Evolutionary conservation across 768 basidiomycete species (phyloP).

Genomic region (Auricularia heimuer): DNA sequence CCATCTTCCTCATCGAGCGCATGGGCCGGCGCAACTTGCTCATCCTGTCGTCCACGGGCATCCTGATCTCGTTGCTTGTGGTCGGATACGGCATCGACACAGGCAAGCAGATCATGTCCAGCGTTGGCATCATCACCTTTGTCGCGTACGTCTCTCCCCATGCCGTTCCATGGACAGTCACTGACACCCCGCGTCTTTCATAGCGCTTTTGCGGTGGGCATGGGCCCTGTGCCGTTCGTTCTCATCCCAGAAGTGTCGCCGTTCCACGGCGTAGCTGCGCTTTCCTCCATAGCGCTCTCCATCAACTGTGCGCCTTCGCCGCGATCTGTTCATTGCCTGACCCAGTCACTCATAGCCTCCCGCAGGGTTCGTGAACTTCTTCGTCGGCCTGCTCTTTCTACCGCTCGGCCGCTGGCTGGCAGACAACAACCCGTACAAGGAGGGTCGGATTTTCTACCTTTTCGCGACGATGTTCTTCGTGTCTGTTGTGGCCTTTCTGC

Average conservation of each 20-base stretch:
- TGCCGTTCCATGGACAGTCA: neutral
- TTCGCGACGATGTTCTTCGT: slow-evolving; percentile 51
- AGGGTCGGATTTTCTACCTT: slow-evolving; percentile 84
- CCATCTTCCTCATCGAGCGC: slow-evolving; percentile 80
- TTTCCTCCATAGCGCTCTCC: slow-evolving; percentile 20
- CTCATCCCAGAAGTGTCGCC: slow-evolving; percentile 88
- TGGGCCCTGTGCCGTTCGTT: slow-evolving; percentile 90
- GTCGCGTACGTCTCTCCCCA: slow-evolving; percentile 47
- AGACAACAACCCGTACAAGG: slow-evolving; percentile 45
- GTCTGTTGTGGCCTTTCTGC: slow-evolving; percentile 12
- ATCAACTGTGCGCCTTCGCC: slow-evolving; percentile 11
- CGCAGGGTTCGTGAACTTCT: slow-evolving; percentile 75
- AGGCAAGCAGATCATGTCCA: slow-evolving; percentile 50
- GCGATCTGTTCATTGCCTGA: neutral
- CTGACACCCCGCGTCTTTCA: neutral
- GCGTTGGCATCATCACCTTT: slow-evolving; percentile 66
- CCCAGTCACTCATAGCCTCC: slow-evolving; percentile 1
- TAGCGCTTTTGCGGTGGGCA: slow-evolving; percentile 80
- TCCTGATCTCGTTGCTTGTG: slow-evolving; percentile 50
- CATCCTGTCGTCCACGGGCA: slow-evolving; percentile 54
- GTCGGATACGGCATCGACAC: slow-evolving; percentile 66
- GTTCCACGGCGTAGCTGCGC: slow-evolving; percentile 30
- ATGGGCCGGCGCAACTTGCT: slow-evolving; percentile 66
- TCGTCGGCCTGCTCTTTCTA: slow-evolving; percentile 76
- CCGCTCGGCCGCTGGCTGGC: slow-evolving; percentile 72